Base-by-base conservation (phyloP, 352 stramenopile genomes). In the Chloridella minuta region DNA sequence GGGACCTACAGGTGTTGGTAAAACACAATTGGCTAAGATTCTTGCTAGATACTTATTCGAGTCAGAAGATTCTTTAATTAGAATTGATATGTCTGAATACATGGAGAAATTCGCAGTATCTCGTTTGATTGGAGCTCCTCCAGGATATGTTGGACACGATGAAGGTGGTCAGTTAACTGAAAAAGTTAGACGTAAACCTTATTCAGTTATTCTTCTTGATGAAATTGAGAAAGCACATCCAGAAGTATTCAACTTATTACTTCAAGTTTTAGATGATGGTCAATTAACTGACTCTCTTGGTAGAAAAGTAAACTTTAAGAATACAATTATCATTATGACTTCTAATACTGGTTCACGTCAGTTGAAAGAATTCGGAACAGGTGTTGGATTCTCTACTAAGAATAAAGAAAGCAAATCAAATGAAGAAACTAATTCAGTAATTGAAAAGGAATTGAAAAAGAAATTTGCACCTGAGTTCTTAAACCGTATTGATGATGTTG, bases 21-120 rank as follows among this genome's bases (percentile, higher is more conserved):
- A 97, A 89, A 97, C 94, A 0, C 92, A 97, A 85, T 88, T 98
- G 16, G 93, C 94, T 0, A 98, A 98, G 89, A 93, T 93, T 0
- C 88, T 98, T 22, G 95, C 95, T 51, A 91, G 90, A 80, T 93
- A 97, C 86, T 89, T 98, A 0, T 98, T 98, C 85, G 93, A 98
- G 88, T 91, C 95, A 23, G 93, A 97, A 80, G 95, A 96, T 87
- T 90, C 94, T 88, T 93, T 98, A 89, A 90, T 97, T 21, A 91
- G 95, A 27, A 96, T 98, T 87, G 95, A 98, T 86, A 98, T 98
- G 95, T 95, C 90, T 80, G 95, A 98, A 89, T 98, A 98, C 90
- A 98, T 97, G 91, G 95, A 98, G 89, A 91, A 96, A 86, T 93
- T 97, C 88, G 95, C 92, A 0, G 94, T 98, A 0, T 90, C 92